These are phyloP conservation scores for Cylindrotheca fusiformis DNA, from an alignment of 108 stramenopile species.

Conservation along the genomic window DNA sequence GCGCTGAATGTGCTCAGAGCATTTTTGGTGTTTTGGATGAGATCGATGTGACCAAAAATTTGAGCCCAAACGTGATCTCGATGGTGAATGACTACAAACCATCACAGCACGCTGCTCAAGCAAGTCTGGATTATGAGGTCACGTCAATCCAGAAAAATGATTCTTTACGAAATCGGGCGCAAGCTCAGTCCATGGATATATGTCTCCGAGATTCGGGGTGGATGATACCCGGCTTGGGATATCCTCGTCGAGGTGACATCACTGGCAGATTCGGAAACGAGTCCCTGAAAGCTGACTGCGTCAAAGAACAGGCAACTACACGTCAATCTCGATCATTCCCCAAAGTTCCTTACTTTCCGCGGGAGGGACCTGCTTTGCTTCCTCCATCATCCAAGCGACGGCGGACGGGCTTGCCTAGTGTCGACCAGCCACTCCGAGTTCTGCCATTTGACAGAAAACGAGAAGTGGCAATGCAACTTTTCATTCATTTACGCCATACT, in stretches of 20 bases:
- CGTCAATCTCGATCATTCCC: slow-evolving; percentile 1
- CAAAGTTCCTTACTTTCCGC: slow-evolving; percentile 14
- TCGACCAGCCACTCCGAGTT: neutral
- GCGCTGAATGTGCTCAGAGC: neutral
- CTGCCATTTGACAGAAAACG: neutral
- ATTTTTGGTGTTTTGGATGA: slow-evolving; percentile 20
- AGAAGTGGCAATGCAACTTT: slow-evolving; percentile 16
- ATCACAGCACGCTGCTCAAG: neutral
- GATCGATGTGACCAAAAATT: slow-evolving; percentile 8
- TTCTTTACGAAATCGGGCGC: neutral
- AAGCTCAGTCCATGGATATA: neutral
- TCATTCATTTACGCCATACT: slow-evolving; percentile 10
- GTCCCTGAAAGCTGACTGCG: slow-evolving; percentile 3
- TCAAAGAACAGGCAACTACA: neutral
- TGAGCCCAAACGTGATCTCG: neutral
- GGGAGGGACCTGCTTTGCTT: slow-evolving; percentile 12
- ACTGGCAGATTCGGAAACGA: slow-evolving; percentile 19
- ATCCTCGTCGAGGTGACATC: slow-evolving; percentile 34
- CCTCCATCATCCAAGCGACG: slow-evolving; percentile 8
- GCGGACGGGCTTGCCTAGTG: neutral
- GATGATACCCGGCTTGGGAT: slow-evolving; percentile 19
- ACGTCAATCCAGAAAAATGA: neutral
- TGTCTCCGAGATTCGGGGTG: slow-evolving; percentile 11
- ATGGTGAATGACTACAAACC: neutral
- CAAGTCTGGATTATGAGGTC: neutral